Conservation (phyloP, 305 asterid species). For the Rubia peregrina region DNA sequence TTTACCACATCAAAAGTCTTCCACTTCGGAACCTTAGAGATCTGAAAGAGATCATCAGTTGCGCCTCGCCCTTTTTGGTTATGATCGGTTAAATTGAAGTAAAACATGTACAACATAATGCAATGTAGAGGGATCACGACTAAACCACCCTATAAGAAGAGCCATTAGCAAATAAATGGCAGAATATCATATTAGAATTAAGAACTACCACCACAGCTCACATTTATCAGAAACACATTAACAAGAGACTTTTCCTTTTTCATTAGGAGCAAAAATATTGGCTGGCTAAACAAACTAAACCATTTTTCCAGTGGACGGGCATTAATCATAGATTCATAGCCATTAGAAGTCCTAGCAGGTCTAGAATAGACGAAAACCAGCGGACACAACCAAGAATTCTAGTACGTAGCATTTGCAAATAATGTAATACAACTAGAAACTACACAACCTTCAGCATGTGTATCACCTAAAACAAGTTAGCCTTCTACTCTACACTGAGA, state of each 20-base stretch:
- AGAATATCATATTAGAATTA: not conserved
- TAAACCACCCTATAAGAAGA: constrained; percentile 62
- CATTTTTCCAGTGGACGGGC: not conserved
- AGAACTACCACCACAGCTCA: not conserved
- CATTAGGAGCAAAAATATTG: not conserved
- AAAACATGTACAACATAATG: constrained; percentile 76
- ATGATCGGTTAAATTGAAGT: constrained; percentile 56
- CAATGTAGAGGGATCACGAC: constrained; percentile 75
- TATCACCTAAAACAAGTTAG: no score
- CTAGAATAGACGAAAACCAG: not conserved
- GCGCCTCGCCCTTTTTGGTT: constrained; percentile 59
- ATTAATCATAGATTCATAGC: not conserved
- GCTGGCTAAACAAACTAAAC: not conserved
- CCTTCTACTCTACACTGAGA: no score
- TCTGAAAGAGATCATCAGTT: constrained; percentile 97
- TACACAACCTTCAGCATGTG: not conserved
- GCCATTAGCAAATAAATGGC: constrained; percentile 15
- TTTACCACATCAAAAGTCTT: constrained; percentile 56
- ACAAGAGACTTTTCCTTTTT: not conserved
- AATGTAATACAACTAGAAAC: not conserved
- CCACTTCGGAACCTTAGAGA: constrained; percentile 63
- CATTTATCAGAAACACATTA: not conserved
- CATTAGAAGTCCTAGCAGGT: not conserved
- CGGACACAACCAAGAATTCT: not conserved
- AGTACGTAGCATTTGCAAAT: not conserved